Base-by-base conservation (phyloP, 805 yeast species). In the Lipomyces yamanashiensis region DNA sequence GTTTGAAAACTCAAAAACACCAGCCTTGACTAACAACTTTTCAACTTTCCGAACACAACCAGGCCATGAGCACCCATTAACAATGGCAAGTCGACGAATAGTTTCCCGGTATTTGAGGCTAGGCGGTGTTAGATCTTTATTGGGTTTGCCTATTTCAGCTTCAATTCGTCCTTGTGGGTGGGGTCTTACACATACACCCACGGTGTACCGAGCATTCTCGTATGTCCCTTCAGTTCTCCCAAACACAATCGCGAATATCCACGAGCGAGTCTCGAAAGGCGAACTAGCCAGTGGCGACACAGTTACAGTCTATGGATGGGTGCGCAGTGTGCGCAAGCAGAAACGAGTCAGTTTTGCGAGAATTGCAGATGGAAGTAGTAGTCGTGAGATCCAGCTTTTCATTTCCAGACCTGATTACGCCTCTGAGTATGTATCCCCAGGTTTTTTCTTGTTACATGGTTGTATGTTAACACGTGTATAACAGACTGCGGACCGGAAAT, bases 261-360 rank as follows among this genome's bases (percentile, higher is more conserved):
- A 40, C 8, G 21, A 50, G 5, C 53, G 39, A 49, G 58, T 47
- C 2, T 36, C 12, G 3, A 28, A 15, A 7, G 59, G 48, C 4
- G 54, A 55, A 17, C 41, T 54, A 17, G 43, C 54, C 15, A 63
- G 63, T 9, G 74, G 71, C 28, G 50, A 62, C 12, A 62, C 81
- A 0, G 75, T 85, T 7, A 75, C 79, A 1, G 80, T 89, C 5
- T 78, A 81, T 34, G 99, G 98, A 0, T 87, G 90, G 87, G 82
- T 95, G 23, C 84, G 84, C 59, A 82, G 92, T 0, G 83, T 90
- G 1, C 82, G 97, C 55, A 75, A 81, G 8, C 82, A 91, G 73
- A 92, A 92, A 72, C 88, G 87, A 59, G 81, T 89, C 3, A 88
- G 91, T 0, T 95, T 95, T 74, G 77, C 92, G 3, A 96, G 91